Conservation (phyloP, 768 basidiomycete species). For the Lanmaoa rubissima region DNA sequence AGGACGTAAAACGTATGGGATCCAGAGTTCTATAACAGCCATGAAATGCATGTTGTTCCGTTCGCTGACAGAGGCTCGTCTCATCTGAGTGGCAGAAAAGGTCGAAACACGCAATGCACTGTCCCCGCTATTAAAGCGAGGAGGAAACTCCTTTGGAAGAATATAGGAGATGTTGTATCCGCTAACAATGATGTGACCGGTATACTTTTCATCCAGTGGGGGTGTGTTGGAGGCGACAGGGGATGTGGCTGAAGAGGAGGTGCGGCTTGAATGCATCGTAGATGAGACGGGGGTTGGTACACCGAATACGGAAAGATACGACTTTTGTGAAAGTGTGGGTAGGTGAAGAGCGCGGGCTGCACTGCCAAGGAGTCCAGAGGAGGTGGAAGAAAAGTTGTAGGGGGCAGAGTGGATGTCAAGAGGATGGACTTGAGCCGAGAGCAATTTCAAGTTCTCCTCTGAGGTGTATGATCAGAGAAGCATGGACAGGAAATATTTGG, state of each 20-base stretch:
- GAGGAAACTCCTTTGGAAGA: slow-evolving; percentile 64
- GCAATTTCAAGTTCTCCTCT: slow-evolving; percentile 81
- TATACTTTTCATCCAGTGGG: slow-evolving; percentile 64
- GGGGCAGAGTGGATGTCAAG: slow-evolving; percentile 68
- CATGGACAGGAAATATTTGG: neutral
- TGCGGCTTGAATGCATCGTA: slow-evolving; percentile 31
- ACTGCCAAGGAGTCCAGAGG: slow-evolving; percentile 61
- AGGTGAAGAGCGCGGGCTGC: slow-evolving; percentile 70
- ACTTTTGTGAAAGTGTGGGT: slow-evolving; percentile 55
- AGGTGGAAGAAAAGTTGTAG: slow-evolving; percentile 67
- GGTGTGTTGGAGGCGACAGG: slow-evolving; percentile 29
- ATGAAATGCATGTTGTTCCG: slow-evolving; percentile 68
- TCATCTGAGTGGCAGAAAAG: slow-evolving; percentile 33
- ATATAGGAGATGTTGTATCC: slow-evolving; percentile 77
- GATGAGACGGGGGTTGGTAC: slow-evolving; percentile 36
- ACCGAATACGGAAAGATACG: slow-evolving; percentile 59
- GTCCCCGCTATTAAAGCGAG: slow-evolving; percentile 28
- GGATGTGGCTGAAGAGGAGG: slow-evolving; percentile 37
- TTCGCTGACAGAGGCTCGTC: slow-evolving; percentile 56
- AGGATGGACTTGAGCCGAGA: slow-evolving; percentile 74
- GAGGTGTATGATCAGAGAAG: slow-evolving; percentile 1
- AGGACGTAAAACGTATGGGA: slow-evolving; percentile 65
- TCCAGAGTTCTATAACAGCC: slow-evolving; percentile 77
- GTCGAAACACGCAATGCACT: slow-evolving; percentile 21
- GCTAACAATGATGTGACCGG: slow-evolving; percentile 73